A percentile compares a stretch with the other conserved stretches of the same genome.
Evolutionary conservation across 2,329 filamentous ascomycete species (phyloP).

Genomic region (Pseudogymnoascus sp.): DNA sequence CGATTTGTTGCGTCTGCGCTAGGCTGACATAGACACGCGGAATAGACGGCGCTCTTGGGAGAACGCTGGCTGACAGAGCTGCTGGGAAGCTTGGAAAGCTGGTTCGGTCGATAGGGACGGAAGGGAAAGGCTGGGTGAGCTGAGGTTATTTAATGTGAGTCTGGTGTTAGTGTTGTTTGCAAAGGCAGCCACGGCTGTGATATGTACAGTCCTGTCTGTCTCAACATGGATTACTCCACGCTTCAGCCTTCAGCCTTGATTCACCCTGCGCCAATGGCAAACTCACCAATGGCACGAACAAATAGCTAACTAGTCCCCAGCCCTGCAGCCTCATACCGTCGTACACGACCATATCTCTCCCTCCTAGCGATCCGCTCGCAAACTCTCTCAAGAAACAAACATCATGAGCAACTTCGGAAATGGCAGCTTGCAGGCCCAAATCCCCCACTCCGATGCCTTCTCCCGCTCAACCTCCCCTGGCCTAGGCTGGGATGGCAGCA

Average conservation of each 20-base stretch:
- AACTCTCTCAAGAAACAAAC: constrained; percentile 1
- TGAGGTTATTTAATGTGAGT: constrained; percentile 3
- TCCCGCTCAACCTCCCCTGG: constrained; percentile 84
- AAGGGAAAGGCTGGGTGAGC: not conserved
- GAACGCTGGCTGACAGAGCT: not conserved
- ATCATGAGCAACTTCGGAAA: constrained; percentile 17
- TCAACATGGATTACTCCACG: not conserved
- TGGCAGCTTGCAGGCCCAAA: constrained; percentile 15
- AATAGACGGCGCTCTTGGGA: not conserved
- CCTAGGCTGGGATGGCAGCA: constrained; percentile 39
- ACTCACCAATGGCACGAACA: not conserved
- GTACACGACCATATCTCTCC: not conserved
- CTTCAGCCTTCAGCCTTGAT: not conserved
- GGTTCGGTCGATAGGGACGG: constrained; percentile 1
- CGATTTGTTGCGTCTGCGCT: not conserved
- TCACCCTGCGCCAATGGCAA: not conserved
- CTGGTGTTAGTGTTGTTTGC: not conserved
- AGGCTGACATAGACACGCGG: not conserved
- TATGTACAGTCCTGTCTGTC: not conserved
- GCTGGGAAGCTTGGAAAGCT: not conserved
- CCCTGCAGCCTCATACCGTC: not conserved
- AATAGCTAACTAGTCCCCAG: not conserved
- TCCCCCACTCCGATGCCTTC: constrained; percentile 48
- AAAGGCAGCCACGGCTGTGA: not conserved
- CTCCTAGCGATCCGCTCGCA: not conserved